phyloP scores from a whole-genome alignment of 768 basidiomycete genomes.

The Scleroderma bovista region DNA sequence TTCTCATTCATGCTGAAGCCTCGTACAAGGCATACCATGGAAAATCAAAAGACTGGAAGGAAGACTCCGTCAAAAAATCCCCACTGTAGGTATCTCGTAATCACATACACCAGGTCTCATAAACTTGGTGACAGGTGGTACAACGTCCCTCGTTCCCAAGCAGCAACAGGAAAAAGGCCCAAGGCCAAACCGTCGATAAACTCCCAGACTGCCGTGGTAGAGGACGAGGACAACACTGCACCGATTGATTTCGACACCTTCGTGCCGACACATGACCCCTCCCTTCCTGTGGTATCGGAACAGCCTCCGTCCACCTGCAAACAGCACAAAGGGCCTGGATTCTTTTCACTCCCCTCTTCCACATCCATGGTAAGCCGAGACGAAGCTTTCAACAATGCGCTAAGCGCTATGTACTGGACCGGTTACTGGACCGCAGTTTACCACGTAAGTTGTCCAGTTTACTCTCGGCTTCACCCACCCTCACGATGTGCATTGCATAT shows the following conservation, averaged over 20 bases:
- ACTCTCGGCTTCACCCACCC: neutral
- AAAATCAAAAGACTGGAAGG: slow-evolving; percentile 63
- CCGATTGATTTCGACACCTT: slow-evolving; percentile 69
- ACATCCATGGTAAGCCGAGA: slow-evolving; percentile 51
- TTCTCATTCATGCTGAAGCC: neutral
- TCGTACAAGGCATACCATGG: slow-evolving; percentile 55
- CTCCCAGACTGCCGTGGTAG: neutral
- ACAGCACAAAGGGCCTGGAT: slow-evolving; percentile 8
- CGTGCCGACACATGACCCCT: slow-evolving; percentile 64
- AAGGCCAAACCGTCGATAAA: slow-evolving; percentile 6
- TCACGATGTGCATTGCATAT: neutral
- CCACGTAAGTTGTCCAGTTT: slow-evolving; percentile 45
- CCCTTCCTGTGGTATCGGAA: slow-evolving; percentile 36
- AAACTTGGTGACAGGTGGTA: slow-evolving; percentile 58
- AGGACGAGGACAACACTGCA: slow-evolving; percentile 44
- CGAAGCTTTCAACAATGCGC: slow-evolving; percentile 70
- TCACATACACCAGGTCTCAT: neutral
- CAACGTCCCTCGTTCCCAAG: slow-evolving; percentile 44
- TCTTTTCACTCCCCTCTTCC: slow-evolving; percentile 27
- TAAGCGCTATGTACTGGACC: slow-evolving; percentile 80
- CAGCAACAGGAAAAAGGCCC: slow-evolving; percentile 6
- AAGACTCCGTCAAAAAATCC: slow-evolving; percentile 62
- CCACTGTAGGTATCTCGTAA: slow-evolving; percentile 49
- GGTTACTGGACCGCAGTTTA: slow-evolving; percentile 88
- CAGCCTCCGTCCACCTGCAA: slow-evolving; percentile 3